phyloP scores from a whole-genome alignment of 495 filamentous ascomycete genomes.

The Aspergillus ostianus region DNA sequence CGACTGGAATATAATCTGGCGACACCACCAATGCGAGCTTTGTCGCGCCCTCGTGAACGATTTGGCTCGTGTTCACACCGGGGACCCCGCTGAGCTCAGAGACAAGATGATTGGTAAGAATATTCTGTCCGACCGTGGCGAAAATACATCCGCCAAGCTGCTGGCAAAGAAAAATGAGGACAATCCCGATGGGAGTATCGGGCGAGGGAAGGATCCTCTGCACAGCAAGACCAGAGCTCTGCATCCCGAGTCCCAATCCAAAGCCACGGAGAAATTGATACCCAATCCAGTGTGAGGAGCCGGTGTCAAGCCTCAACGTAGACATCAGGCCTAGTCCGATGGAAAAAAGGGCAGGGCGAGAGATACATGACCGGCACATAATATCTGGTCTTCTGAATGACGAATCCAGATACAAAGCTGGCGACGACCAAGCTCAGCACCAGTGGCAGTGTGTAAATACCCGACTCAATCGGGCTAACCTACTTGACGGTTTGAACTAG shows the following conservation, averaged over 20 bases:
- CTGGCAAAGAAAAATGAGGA: constrained; percentile 61
- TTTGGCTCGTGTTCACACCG: neutral
- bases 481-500: neutral
- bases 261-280: constrained; percentile 62
- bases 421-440: neutral
- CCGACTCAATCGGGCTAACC: neutral
- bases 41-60: neutral
- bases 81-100: neutral
- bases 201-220: constrained; percentile 55
- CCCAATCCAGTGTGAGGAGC: constrained; percentile 59
- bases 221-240: constrained; percentile 56
- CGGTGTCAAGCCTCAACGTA: constrained; percentile 50
- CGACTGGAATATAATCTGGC: neutral
- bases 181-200: constrained; percentile 55
- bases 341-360: constrained; percentile 32
- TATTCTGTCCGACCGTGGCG: constrained; percentile 50
- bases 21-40: neutral
- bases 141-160: constrained; percentile 62
- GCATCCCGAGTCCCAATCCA: constrained; percentile 60
- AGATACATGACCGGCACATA: constrained; percentile 1
- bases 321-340: constrained; percentile 64
- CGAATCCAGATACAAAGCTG: neutral
- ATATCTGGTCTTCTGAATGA: neutral
- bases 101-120: constrained; percentile 9
- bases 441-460: neutral